These are phyloP conservation scores for Xylaria sp. DNA, from an alignment of 495 filamentous ascomycete species.

Conservation along the genomic window DNA sequence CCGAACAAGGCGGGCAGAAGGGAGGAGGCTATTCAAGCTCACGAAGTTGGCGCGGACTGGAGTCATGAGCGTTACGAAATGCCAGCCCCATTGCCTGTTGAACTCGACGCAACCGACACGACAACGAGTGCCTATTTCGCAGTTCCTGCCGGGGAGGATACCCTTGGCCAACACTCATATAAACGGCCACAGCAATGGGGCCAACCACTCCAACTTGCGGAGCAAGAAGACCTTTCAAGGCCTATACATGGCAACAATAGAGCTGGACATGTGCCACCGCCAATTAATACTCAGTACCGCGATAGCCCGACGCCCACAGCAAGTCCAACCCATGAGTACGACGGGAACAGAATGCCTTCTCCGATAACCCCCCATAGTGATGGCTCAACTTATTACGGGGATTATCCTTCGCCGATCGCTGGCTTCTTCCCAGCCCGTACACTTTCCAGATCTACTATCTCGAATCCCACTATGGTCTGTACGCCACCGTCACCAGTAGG, in stretches of 20 bases:
- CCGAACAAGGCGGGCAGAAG: slow-evolving; percentile 33
- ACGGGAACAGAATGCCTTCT: slow-evolving; percentile 51
- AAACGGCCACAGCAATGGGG: slow-evolving; percentile 21
- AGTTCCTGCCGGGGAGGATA: slow-evolving; percentile 35
- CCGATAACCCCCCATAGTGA: slow-evolving; percentile 53
- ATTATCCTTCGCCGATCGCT: slow-evolving; percentile 52
- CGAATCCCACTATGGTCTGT: slow-evolving; percentile 39
- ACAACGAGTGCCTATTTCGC: slow-evolving; percentile 44
- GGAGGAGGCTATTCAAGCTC: slow-evolving; percentile 35
- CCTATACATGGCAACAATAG: not conserved
- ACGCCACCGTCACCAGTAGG: slow-evolving; percentile 47
- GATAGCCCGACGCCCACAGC: slow-evolving; percentile 48
- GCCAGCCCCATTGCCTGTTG: slow-evolving; percentile 54
- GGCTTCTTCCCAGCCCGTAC: slow-evolving; percentile 39
- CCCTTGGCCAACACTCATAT: slow-evolving; percentile 4
- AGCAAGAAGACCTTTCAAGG: not conserved
- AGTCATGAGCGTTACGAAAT: slow-evolving; percentile 58
- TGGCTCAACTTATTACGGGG: slow-evolving; percentile 43
- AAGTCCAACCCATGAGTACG: slow-evolving; percentile 51
- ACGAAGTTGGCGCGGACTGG: slow-evolving; percentile 55
- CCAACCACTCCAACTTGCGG: not conserved
- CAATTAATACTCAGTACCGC: slow-evolving; percentile 45
- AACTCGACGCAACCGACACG: slow-evolving; percentile 53
- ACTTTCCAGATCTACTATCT: slow-evolving; percentile 37
- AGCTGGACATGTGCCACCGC: slow-evolving; percentile 3